These are phyloP conservation scores for Ambrosiella cleistominuta DNA, from an alignment of 2,329 filamentous ascomycete species.

Conservation along the genomic window DNA sequence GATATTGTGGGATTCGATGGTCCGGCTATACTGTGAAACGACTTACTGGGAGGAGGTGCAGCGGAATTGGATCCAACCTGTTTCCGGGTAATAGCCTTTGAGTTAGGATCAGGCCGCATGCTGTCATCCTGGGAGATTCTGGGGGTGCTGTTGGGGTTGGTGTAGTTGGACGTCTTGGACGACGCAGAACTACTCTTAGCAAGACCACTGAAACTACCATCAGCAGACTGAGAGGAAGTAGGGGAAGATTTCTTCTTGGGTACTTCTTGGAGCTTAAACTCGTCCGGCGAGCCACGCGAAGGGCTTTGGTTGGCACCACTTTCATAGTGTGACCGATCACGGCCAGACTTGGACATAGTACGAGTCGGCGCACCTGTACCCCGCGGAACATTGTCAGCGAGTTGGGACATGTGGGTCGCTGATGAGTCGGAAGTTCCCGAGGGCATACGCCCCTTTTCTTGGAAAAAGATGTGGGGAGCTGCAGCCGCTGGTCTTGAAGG, in stretches of 20 bases:
- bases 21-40: background rate
- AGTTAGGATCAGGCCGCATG: background rate
- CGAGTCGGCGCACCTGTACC: conserved; percentile 20
- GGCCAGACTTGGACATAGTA: conserved; percentile 30
- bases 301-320: conserved; percentile 19
- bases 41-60: conserved; percentile 24
- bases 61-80: conserved; percentile 32
- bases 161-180: conserved; percentile 8
- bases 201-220: conserved; percentile 13
- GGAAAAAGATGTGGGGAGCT: conserved; percentile 82
- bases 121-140: conserved; percentile 5
- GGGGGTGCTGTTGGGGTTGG: conserved; percentile 2
- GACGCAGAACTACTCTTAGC: conserved; percentile 10
- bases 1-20: background rate
- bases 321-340: conserved; percentile 17
- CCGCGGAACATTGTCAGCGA: conserved; percentile 3
- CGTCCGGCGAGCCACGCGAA: conserved; percentile 27
- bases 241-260: conserved; percentile 39
- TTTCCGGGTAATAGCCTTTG: conserved; percentile 43
- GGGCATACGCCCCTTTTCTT: conserved; percentile 57
- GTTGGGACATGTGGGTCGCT: conserved; percentile 1
- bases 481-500: conserved; percentile 29
- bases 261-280: conserved; percentile 67
- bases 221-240: conserved; percentile 17
- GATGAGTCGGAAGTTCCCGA: conserved; percentile 9